These are phyloP conservation scores for Eimeria acervulina DNA, from an alignment of 169 alveolate genomes.

Conservation along the genomic window DNA sequence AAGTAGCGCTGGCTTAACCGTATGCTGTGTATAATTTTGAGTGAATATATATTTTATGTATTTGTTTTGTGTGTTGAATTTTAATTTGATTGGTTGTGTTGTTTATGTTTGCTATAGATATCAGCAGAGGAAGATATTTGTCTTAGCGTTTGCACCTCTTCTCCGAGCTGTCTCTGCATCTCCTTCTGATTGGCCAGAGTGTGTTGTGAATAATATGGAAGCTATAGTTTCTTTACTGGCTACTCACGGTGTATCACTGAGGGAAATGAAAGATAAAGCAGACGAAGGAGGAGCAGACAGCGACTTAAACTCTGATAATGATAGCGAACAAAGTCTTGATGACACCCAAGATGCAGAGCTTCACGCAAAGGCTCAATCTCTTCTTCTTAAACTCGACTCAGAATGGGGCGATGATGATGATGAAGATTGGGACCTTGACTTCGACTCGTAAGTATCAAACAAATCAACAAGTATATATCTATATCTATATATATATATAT, in stretches of 20 bases:
- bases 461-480: not conserved
- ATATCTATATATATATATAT: no score
- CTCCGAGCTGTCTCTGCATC: conserved; percentile 32
- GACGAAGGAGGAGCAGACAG: conserved; percentile 68
- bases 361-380: conserved; percentile 33
- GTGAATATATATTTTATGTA: no score
- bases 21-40: no score
- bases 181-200: conserved; percentile 43
- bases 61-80: no score
- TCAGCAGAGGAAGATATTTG: conserved; percentile 57
- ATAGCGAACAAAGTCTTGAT: conserved; percentile 64
- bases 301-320: conserved; percentile 45
- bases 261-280: conserved; percentile 36
- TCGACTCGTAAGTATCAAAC: not conserved
- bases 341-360: conserved; percentile 70
- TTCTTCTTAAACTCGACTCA: conserved; percentile 46
- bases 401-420: conserved; percentile 74
- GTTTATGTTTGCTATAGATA: conserved; percentile 16
- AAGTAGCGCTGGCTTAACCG: no score
- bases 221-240: conserved; percentile 10
- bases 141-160: conserved; percentile 47
- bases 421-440: conserved; percentile 3
- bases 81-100: not conserved
- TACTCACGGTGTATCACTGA: conserved; percentile 22
- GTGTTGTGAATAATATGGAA: conserved; percentile 19